phyloP scores from a whole-genome alignment of 495 filamentous ascomycete genomes.

The Polyplosphaeria fusca region DNA sequence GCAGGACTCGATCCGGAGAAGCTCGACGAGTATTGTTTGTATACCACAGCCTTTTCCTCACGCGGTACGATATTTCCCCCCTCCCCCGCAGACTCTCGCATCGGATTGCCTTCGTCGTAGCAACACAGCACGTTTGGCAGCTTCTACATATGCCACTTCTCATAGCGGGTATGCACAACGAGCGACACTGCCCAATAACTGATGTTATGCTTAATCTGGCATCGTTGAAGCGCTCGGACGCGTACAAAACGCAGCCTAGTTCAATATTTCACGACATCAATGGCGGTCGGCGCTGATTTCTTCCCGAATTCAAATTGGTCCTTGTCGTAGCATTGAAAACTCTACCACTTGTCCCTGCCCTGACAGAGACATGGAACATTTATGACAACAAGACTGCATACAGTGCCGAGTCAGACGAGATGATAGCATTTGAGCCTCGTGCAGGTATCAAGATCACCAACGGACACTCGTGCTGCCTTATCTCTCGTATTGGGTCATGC shows the following conservation, averaged over 20 bases:
- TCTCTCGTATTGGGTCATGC: too few relatives aligned
- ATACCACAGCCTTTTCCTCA: background rate
- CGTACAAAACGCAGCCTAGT: background rate
- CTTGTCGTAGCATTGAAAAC: too few relatives aligned
- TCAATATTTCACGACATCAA: constrained; percentile 1
- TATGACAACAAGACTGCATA: too few relatives aligned
- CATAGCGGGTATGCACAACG: background rate
- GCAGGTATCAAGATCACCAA: too few relatives aligned
- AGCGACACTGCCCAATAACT: background rate
- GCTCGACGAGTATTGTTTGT: background rate
- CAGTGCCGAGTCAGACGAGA: too few relatives aligned
- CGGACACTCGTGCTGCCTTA: too few relatives aligned
- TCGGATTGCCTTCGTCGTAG: constrained; percentile 1
- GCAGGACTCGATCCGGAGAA: background rate
- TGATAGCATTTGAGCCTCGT: too few relatives aligned
- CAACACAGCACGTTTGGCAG: background rate
- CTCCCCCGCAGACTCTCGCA: background rate
- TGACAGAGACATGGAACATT: too few relatives aligned
- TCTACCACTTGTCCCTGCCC: too few relatives aligned
- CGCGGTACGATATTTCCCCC: background rate
- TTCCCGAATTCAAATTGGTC: background rate
- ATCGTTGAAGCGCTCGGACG: background rate
- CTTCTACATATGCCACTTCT: background rate
- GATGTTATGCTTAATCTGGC: background rate
- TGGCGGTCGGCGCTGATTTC: background rate